Evolutionary conservation across 2,329 filamentous ascomycete genomes (phyloP).

Genomic region (Seiridium unicorne): DNA sequence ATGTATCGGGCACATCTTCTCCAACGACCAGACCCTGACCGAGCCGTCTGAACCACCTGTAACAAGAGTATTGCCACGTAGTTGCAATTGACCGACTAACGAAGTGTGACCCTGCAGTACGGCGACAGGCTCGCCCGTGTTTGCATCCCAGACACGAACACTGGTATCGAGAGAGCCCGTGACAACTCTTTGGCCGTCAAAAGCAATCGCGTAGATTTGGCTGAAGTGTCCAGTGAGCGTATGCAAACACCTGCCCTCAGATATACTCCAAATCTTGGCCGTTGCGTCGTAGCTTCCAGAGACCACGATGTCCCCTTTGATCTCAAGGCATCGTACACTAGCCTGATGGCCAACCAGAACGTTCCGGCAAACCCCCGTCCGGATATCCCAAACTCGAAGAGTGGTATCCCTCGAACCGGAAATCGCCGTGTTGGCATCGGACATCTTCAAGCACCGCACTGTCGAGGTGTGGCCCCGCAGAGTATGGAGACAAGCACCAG

Average conservation of each 20-base stretch:
- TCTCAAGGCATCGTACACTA: conserved; percentile 91
- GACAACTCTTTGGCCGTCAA: conserved; percentile 89
- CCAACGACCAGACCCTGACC: conserved; percentile 92
- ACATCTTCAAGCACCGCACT: conserved; percentile 97
- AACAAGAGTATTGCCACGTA: conserved; percentile 90
- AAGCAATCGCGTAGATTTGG: conserved; percentile 98
- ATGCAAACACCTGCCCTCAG: conserved; percentile 86
- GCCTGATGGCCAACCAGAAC: conserved; percentile 93
- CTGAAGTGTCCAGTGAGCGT: conserved; percentile 94
- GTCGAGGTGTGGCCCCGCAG: conserved; percentile 95
- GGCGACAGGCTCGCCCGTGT: conserved; percentile 81
- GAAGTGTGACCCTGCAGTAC: conserved; percentile 97
- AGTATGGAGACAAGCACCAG: conserved; percentile 76
- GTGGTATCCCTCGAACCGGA: conserved; percentile 96
- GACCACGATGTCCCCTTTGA: conserved; percentile 95
- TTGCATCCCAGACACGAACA: conserved; percentile 93
- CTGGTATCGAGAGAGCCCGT: conserved; percentile 96
- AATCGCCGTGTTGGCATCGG: conserved; percentile 87
- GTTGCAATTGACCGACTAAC: conserved; percentile 92
- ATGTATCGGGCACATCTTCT: conserved; percentile 89
- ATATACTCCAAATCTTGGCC: conserved; percentile 96
- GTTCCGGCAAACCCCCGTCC: conserved; percentile 82
- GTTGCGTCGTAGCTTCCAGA: conserved; percentile 98
- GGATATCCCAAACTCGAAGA: conserved; percentile 91
- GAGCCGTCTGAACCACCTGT: conserved; percentile 96